A percentile compares a stretch with the other conserved stretches of the same genome.
phyloP scores from a whole-genome alignment of 2,329 filamentous ascomycete species.

The Aspergillus piperis region DNA sequence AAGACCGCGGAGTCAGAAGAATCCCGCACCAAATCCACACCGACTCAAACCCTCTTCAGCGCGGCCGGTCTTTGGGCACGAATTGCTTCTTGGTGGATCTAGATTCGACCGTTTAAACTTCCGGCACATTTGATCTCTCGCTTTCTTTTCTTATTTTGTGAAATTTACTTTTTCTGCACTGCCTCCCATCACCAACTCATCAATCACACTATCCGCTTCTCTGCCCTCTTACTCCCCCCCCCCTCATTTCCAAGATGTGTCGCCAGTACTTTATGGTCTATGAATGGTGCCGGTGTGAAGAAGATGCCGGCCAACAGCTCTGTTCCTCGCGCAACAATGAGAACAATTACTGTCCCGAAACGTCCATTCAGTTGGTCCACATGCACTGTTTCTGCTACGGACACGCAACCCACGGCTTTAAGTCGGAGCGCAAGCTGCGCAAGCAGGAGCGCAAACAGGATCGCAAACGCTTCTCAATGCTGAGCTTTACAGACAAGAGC shows the following conservation, averaged over 20 bases:
- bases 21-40: neutral
- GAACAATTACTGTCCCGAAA: conserved; percentile 30
- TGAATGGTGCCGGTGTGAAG: conserved; percentile 43
- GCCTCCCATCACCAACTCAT: neutral
- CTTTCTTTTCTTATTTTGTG: neutral
- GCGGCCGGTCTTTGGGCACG: conserved; percentile 4
- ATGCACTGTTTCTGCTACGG: conserved; percentile 44
- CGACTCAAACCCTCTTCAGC: conserved; percentile 1
- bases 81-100: neutral
- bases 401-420: conserved; percentile 37
- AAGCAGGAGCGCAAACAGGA: conserved; percentile 19
- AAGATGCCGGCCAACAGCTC: conserved; percentile 34
- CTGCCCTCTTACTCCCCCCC: neutral
- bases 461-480: conserved; percentile 5
- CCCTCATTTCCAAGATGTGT: conserved; percentile 30
- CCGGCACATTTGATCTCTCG: neutral
- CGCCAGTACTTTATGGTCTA: conserved; percentile 41
- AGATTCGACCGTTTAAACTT: neutral
- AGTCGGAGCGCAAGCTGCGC: conserved; percentile 33
- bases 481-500: conserved; percentile 11
- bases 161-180: neutral
- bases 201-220: neutral
- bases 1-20: conserved; percentile 20
- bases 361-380: conserved; percentile 38
- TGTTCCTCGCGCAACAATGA: conserved; percentile 29